Base-by-base conservation (phyloP, 2,329 filamentous ascomycete genomes). In the Metarhizium sp. region DNA sequence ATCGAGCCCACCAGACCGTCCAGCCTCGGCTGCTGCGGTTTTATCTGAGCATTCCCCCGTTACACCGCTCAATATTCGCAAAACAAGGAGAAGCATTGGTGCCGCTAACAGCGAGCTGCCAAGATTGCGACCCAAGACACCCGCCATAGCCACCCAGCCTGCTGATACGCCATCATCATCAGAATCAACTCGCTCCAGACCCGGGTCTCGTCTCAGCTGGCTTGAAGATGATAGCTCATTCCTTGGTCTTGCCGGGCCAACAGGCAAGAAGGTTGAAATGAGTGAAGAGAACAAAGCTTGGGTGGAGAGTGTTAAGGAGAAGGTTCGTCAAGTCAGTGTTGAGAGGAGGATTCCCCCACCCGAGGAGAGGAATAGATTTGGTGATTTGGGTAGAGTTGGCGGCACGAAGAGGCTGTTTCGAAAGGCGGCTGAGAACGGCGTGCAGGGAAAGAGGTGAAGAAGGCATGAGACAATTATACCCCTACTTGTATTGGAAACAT, bases 261-360 rank as follows among this genome's bases (percentile, higher is more conserved):
- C 79, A 50, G 77, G 79, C 40, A 86, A 82, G 68, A 81, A 79
- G 60, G 78, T 81, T 7, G 80, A 78, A 66, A 87, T 84, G 72
- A 88, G 84, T 55, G 83, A 85, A 55, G 85, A 91, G 69, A 89
- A 86, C 65, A 78, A 83, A 56, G 84, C 85, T 43, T 94, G 89
- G 89, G 87, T 94, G 10, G 86, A 92, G 68, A 88, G 84, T 59
- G 87, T 94, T 74, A 86, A 90, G 72, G 86, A 89, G 64, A 87
- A 89, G 66, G 89, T 91, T 45, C 81, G 86, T 57, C 78, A 84
- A 50, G 87, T 84, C 58, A 88, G 85, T 64, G 80, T 80, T 55
- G 84, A 84, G 67, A 72, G 71, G 50, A 70, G 69, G 52, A 59
- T 68, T 20, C 63, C 71, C 18, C 65, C 60, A 40, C 52, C 64